Base-by-base conservation (phyloP, 2,329 filamentous ascomycete genomes). In the Albifimbria verrucaria region DNA sequence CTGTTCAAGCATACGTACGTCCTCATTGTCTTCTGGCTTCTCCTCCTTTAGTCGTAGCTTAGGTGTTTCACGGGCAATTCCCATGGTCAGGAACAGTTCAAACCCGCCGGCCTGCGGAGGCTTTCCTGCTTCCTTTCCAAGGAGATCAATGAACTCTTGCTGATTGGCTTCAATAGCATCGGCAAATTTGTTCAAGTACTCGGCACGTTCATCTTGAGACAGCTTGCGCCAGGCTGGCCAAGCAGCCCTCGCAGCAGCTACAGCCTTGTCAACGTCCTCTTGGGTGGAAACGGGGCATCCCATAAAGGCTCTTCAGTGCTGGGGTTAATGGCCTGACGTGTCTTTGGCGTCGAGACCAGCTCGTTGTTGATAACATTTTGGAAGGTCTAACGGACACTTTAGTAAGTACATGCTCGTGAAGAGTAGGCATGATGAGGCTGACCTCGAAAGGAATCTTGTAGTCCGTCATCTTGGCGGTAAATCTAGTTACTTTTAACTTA, bases 291-390 rank as follows among this genome's bases (percentile, higher is more conserved):
- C 56, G 7, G 67, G 67, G 58, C 57, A 7, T 66, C 63, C 56
- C 59, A 65, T 1, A 73, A 62, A 6, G 65, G 60, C 21, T 69
- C 59, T 4, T 68, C 63, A 0, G 53, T 73, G 51, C 57, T 67
- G 36, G 60, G 70, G 58, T 65, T 67, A 61, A 48, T 66, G 0
- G 57, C 51, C 52, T 50, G 58, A 0, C 61, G 54, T 0, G 58
- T 66, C 18, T 52, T 49, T 0, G 54, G 17, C 2, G 64, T 64
- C 2, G 54, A 12, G 7, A 41, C 54, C 7, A 61, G 51, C 36
- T 66, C 49, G 28, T 60, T 60, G 42, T 66, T 62, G 46, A 68
- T 74, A 51, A 79, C 70, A 67, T 82, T 83, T 54, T 72, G 69
- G 62, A 79, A 82, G 44, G 70, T 77, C 44, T 47, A 23, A 4